Evolutionary conservation across 2,329 filamentous ascomycete genomes (phyloP), one percentile per base, ranked within the genome.

Genomic region (Parastagonospora nodorum): DNA sequence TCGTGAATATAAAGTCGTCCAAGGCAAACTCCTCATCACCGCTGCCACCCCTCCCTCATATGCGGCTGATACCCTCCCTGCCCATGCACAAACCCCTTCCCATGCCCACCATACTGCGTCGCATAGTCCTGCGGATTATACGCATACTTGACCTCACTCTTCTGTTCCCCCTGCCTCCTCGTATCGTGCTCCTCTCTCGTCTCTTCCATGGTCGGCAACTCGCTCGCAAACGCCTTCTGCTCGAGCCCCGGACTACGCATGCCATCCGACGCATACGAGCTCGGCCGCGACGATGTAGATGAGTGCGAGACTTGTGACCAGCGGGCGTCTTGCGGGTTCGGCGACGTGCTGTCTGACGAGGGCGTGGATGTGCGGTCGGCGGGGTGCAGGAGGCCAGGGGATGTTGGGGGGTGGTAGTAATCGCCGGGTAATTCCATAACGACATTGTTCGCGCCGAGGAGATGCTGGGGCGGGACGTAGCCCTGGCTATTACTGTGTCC

Each of bases 391-490:
- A 64, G 61, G n/a, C 47, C 57, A 9, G 68, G 68, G 2, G 64
- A 67, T 4, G 51, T 14, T 24, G 71, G 68, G 2, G 71, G 60
- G 35, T 75, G 68, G 53, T 73, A 73, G 57, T 68, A 76, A 32
- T 75, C 74, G 46, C 76, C 76, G 8, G 74, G 74, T 2, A 78
- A 59, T 48, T 79, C 76, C 70, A 74, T 74, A 40, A 77, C 71
- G 5, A 66, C 48, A 38, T 67, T 62, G 51, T 67, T 74, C 28
- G 52, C 65, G 51, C 61, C 63, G 2, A 63, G 45, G 16, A 59
- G 53, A 38, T 67, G 55, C 27, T 63, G 54, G 8, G 61, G 64
- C 5, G 48, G 58, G 60, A 50, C 36, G 50, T 58, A 38, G 37
- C 48, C 55, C 35, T 51, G 55, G 39, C 11, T 51, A 54, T 47